Conservation (phyloP, 2,329 filamentous ascomycete species). For the Cladophialophora psammophila region DNA sequence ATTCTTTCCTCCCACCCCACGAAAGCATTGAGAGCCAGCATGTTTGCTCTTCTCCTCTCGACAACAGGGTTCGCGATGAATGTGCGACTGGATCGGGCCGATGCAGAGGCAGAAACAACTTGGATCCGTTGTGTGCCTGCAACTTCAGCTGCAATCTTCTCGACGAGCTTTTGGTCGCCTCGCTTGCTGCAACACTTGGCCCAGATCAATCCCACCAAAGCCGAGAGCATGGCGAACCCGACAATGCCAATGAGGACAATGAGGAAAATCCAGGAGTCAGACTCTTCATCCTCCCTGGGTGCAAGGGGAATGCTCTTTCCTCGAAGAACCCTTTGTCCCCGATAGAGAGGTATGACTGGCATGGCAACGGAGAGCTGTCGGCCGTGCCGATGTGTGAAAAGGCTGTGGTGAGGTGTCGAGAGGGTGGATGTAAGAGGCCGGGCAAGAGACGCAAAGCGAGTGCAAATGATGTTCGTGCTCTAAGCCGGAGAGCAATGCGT, state of each 20-base stretch:
- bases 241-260: constrained; percentile 19
- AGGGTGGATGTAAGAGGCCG: neutral
- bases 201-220: constrained; percentile 14
- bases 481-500: constrained; percentile 2
- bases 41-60: constrained; percentile 10
- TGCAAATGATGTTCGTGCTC: neutral
- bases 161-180: constrained; percentile 12
- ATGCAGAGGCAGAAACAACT: neutral
- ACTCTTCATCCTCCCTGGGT: neutral
- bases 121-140: neutral
- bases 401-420: neutral
- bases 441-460: neutral
- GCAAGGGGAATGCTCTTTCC: neutral
- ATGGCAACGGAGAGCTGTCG: neutral
- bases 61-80: constrained; percentile 14
- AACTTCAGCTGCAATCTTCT: constrained; percentile 9
- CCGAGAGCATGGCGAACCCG: constrained; percentile 13
- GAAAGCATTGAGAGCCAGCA: constrained; percentile 13
- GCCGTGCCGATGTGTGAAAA: neutral
- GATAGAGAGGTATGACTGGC: constrained; percentile 7
- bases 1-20: constrained; percentile 5
- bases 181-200: constrained; percentile 13
- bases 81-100: constrained; percentile 3
- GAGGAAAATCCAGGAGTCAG: constrained; percentile 16
- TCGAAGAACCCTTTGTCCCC: neutral